phyloP scores from a whole-genome alignment of 2,329 filamentous ascomycete species.

The Aureobasidium sp. region DNA sequence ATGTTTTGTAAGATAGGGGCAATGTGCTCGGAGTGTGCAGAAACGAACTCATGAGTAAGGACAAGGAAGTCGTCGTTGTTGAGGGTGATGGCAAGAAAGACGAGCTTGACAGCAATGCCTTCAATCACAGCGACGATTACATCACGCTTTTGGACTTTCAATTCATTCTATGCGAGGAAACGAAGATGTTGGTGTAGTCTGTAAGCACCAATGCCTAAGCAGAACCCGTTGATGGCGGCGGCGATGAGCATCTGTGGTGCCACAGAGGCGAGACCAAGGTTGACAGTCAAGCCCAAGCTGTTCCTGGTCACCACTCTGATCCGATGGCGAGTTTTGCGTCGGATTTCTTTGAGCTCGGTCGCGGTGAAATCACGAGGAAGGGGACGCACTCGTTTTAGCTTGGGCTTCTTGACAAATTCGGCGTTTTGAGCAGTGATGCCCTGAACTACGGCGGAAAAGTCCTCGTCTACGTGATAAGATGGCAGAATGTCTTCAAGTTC shows the following conservation, averaged over 20 bases:
- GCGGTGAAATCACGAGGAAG: neutral
- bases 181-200: conserved; percentile 2
- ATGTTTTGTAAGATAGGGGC: neutral
- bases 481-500: neutral
- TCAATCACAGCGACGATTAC: neutral
- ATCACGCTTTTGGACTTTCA: conserved; percentile 5
- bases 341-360: neutral
- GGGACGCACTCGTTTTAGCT: neutral
- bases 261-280: conserved; percentile 4
- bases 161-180: neutral
- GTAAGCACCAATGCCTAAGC: conserved; percentile 2
- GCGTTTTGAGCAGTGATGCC: neutral
- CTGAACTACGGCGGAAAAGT: neutral
- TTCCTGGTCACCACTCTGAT: conserved; percentile 10
- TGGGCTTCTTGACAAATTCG: conserved; percentile 1
- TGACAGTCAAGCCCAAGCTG: neutral
- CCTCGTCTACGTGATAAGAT: neutral
- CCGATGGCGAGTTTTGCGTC: conserved; percentile 8
- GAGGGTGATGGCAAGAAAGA: conserved; percentile 10
- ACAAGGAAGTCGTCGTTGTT: conserved; percentile 9
- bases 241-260: conserved; percentile 13
- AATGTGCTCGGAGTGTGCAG: neutral
- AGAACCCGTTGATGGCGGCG: conserved; percentile 9
- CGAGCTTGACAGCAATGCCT: neutral
- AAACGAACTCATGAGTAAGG: conserved; percentile 1